A percentile compares a stretch with the other conserved stretches of the same genome.
phyloP scores from a whole-genome alignment of 257 asterid genomes.

The Catharanthus roseus region DNA sequence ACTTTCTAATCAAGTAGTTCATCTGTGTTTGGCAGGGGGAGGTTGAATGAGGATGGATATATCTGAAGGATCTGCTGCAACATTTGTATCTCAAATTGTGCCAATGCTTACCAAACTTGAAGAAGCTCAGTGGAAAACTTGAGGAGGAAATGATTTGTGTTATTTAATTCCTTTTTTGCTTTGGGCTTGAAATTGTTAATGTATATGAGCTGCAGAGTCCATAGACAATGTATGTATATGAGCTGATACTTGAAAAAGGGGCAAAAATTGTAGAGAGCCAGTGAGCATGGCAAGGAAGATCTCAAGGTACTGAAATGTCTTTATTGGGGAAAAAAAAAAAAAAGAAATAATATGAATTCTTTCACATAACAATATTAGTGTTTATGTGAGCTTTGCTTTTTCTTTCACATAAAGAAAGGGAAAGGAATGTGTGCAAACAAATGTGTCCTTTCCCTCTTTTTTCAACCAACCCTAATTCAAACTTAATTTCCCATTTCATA shows the following conservation, averaged over 20 bases:
- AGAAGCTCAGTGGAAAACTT: background rate
- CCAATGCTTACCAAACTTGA: background rate
- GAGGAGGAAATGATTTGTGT: background rate
- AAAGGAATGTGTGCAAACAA: background rate
- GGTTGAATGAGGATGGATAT: background rate
- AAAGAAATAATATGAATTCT: background rate
- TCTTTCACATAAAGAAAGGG: background rate
- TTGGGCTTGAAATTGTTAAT: conserved; percentile 3
- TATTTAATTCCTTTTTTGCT: background rate
- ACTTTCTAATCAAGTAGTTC: background rate
- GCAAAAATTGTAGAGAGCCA: conserved; percentile 1
- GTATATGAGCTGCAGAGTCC: conserved; percentile 17
- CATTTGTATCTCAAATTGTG: background rate
- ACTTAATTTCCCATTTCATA: no score
- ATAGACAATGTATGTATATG: background rate
- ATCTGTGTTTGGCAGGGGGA: background rate
- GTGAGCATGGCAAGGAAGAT: background rate
- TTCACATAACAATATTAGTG: background rate
- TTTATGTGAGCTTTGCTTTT: background rate
- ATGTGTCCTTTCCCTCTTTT: no score
- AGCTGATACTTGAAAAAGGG: conserved; percentile 11
- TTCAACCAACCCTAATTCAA: no score
- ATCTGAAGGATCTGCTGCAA: background rate
- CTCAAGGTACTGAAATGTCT: background rate
- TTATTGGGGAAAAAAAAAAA: background rate